These are phyloP conservation scores for Penicillium argentinense DNA, from an alignment of 495 filamentous ascomycete genomes.

Conservation along the genomic window DNA sequence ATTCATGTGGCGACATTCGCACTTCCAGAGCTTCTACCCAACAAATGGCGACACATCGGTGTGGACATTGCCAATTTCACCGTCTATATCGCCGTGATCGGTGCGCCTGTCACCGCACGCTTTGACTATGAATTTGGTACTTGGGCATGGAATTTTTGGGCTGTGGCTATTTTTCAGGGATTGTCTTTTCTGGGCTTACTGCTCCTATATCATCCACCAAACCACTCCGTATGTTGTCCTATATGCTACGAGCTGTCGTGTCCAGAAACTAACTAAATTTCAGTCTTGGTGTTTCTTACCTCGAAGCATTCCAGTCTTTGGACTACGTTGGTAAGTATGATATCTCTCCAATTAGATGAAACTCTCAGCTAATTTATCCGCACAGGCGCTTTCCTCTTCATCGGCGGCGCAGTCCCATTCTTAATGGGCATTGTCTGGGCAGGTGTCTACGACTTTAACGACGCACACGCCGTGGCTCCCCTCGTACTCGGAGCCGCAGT, in stretches of 20 bases:
- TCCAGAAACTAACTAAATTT: conserved; percentile 2
- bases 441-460: conserved; percentile 21
- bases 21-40: conserved; percentile 26
- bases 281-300: conserved; percentile 18
- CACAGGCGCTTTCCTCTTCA: conserved; percentile 23
- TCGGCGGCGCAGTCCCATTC: conserved; percentile 22
- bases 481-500: conserved; percentile 20
- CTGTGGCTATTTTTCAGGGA: conserved; percentile 23
- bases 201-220: conserved; percentile 24
- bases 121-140: conserved; percentile 22
- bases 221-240: conserved; percentile 25
- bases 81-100: conserved; percentile 27
- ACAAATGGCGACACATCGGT: conserved; percentile 29
- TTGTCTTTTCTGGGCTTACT: conserved; percentile 22
- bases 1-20: conserved; percentile 27
- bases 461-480: conserved; percentile 23
- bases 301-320: conserved; percentile 24
- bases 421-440: conserved; percentile 31
- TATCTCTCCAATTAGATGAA: background rate
- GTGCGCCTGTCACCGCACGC: conserved; percentile 25
- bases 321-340: conserved; percentile 20
- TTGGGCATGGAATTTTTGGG: conserved; percentile 29
- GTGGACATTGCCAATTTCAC: conserved; percentile 27
- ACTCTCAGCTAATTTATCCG: background rate
- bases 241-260: too few relatives aligned